Evolutionary conservation across 805 yeast genomes (phyloP).

Genomic region (Candida multigemmis): DNA sequence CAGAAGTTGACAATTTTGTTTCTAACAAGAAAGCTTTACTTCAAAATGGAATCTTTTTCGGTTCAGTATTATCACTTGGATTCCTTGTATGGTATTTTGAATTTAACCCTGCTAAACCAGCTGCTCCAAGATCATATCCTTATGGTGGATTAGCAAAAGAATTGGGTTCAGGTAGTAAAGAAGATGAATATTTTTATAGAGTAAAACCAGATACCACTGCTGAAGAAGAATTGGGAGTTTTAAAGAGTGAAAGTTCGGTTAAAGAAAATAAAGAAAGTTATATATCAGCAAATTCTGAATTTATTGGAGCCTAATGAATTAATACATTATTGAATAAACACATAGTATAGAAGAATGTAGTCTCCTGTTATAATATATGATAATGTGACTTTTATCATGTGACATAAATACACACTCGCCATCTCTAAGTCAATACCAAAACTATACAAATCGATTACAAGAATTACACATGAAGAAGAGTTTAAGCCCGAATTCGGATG

Average conservation of each 20-base stretch:
- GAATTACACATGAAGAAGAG: conserved; percentile 4
- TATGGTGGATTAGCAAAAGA: conserved; percentile 66
- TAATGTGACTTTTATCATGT: too few species aligned
- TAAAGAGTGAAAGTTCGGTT: conserved; percentile 20
- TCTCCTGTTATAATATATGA: too few species aligned
- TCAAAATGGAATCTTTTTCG: conserved; percentile 44
- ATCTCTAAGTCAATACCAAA: too few species aligned
- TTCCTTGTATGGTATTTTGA: conserved; percentile 33
- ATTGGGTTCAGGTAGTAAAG: conserved; percentile 53
- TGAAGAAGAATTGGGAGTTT: conserved; percentile 25
- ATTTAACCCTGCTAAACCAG: conserved; percentile 56
- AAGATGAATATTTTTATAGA: conserved; percentile 34
- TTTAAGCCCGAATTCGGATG: neutral
- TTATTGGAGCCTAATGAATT: too few species aligned
- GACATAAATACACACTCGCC: too few species aligned
- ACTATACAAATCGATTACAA: too few species aligned
- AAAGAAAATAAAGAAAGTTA: conserved; percentile 21
- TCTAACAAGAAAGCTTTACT: conserved; percentile 52
- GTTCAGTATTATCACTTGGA: conserved; percentile 35
- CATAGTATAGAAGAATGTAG: too few species aligned
- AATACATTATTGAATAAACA: too few species aligned
- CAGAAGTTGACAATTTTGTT: conserved; percentile 59
- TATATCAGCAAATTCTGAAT: conserved; percentile 26
- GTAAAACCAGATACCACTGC: conserved; percentile 32
- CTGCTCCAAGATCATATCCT: conserved; percentile 70